Base-by-base conservation (phyloP, 2,329 filamentous ascomycete species). In the Chaetothyriales sp. region DNA sequence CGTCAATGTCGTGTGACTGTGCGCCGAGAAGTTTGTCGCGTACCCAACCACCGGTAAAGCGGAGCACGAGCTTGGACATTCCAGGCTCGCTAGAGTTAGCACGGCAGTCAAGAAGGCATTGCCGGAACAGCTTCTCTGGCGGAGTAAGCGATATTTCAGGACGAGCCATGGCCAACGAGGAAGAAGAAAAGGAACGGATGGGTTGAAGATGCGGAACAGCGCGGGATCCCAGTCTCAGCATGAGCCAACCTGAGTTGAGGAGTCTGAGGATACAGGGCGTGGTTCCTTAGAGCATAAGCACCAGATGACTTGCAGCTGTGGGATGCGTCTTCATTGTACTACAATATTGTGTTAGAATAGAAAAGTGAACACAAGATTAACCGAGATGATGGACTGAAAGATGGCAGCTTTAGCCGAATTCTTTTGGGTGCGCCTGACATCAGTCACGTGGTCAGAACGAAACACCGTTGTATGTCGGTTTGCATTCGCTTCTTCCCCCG, bases 31-130 rank as follows among this genome's bases (percentile, higher is more conserved):
- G 57, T 60, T 73, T 73, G 61, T 74, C 71, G 43, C 71, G 65
- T 42, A 74, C 71, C 71, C 71, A 74, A 25, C 71, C 71, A 28
- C 71, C 71, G 22, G 70, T 72, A 49, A 72, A 73, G 8, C 72
- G 65, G 19, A 74, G 58, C 9, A 70, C 64, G 3, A 70, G 66
- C n/a, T 51, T 50, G 25, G 56, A 53, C 58, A 60, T 60, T 2
- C 58, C 58, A 7, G 55, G 50, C 5, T 53, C 51, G n/a, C 49
- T 43, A 54, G 58, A 58, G 18, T 53, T 22, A 12, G 49, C 19
- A 10, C 58, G 54, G 44, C 59, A 61, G 44, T 60, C 57, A 4
- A 60, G 51, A 12, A 61, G 53, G 42, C 57, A 57, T 55, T 60
- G 45, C 32, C 55, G 54, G 43, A 61, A 58, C 19, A 61, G 51